Conservation (phyloP, 2,329 filamentous ascomycete genomes). For the Sporothrix sp. region DNA sequence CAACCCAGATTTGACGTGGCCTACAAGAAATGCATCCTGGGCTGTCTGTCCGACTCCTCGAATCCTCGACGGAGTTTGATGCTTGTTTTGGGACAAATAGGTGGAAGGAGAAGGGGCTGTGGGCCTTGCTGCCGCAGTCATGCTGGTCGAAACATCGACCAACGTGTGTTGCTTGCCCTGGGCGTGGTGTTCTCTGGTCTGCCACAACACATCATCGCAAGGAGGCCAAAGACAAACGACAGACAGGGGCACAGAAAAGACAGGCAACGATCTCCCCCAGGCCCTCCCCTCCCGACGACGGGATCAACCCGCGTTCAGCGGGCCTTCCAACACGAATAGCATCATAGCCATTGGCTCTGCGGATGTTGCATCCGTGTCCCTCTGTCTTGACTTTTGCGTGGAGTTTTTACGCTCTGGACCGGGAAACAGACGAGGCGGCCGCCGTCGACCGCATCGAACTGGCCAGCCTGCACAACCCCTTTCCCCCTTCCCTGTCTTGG, state of each 20-base stretch:
- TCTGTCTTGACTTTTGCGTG: constrained; percentile 3
- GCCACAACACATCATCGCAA: constrained; percentile 10
- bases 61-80: constrained; percentile 30
- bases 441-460: constrained; percentile 1
- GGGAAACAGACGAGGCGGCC: constrained; percentile 3
- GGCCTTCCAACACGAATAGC: constrained; percentile 8
- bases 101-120: constrained; percentile 13
- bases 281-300: constrained; percentile 13
- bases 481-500: not conserved
- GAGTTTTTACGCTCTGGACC: not conserved
- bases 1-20: constrained; percentile 1
- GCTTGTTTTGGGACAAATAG: constrained; percentile 32
- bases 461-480: not conserved
- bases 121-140: constrained; percentile 28
- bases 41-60: not conserved
- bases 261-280: constrained; percentile 9
- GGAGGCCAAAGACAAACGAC: not conserved
- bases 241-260: not conserved
- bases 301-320: constrained; percentile 14
- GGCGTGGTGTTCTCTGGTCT: not conserved
- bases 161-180: constrained; percentile 2
- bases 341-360: constrained; percentile 8
- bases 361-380: not conserved
- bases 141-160: constrained; percentile 31
- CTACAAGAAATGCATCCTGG: not conserved